phyloP scores from a whole-genome alignment of 345 rosid species.

The Gossypioides kirkii region DNA sequence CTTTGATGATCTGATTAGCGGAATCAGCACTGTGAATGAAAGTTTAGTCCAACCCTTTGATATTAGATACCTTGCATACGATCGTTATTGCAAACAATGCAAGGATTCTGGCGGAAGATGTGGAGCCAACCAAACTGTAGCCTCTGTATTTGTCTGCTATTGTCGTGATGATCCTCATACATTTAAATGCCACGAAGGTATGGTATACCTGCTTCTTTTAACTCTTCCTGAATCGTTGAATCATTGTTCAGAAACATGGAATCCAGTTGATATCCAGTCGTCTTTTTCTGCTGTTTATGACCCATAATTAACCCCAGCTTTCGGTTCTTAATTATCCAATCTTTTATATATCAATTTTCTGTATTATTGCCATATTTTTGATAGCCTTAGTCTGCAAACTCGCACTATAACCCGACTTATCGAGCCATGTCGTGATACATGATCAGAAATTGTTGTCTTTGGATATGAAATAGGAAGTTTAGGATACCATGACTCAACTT shows the following conservation, averaged over 20 bases:
- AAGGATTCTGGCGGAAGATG: conserved; percentile 18
- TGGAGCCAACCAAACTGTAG: neutral
- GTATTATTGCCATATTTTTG: no score
- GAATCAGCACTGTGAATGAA: no score
- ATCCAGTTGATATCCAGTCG: neutral
- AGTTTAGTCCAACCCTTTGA: conserved; percentile 28
- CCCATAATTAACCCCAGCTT: neutral
- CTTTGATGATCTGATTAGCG: no score
- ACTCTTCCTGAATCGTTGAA: neutral
- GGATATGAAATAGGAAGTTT: no score
- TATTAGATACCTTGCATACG: neutral
- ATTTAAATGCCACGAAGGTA: neutral
- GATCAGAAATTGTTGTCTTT: no score
- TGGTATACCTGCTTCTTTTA: neutral
- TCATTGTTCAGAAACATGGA: neutral
- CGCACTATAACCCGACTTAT: no score
- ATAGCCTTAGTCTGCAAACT: no score
- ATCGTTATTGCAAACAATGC: conserved; percentile 14
- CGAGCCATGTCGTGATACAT: no score
- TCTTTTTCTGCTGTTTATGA: neutral
- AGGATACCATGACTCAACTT: no score
- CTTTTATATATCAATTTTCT: neutral
- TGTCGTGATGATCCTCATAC: neutral
- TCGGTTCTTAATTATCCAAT: neutral
- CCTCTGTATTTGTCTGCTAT: neutral